Base-by-base conservation (phyloP, 2,329 filamentous ascomycete species). In the Juglanconis oblonga region DNA sequence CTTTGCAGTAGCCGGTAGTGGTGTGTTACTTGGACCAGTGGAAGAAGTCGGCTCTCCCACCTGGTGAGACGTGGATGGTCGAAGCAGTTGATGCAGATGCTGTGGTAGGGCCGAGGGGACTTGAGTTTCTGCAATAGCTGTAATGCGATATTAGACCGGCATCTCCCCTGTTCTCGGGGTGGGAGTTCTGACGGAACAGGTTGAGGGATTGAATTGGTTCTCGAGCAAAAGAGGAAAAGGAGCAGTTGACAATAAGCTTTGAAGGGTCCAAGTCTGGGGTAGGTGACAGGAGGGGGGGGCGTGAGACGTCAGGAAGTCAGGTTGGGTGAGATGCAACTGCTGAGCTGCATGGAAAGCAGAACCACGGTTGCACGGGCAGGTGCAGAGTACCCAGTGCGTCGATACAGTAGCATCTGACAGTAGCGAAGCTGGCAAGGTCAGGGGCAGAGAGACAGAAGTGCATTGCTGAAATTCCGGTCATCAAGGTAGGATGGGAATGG, bases 141-240 rank as follows among this genome's bases (percentile, higher is more conserved):
- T 53, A 32, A 47, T 49, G 57, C 44, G 57, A 38, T 59, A 50
- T 59, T 53, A 59, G 57, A 59, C 57, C 42, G 53, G 52, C 57
- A 62, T 59, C 10, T 44, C 45, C 56, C 57, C 51, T 59, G 53
- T 9, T 59, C 35, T 24, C 11, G 29, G 48, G 31, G 11, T 24
- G 33, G 45, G 51, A 47, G 33, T 47, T 36, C 51, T 14, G 42
- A 11, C 17, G 11, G 29, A 49, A 52, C 32, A 36, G 33, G 5
- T 31, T 13, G 13, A 13, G 33, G 14, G 31, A 14, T 13, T 13
- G 45, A 17, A 47, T 29, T 47, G 44, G 9, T 17, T 29, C 45
- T 48, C 45, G 45, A 48, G 24, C 24, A 24, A 24, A 24, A 24
- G 24, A 24, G 24, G 24, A 24, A 24, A 24, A 24, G 24, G 24